Percentiles rank a stretch among this genome's conserved stretches.
Evolutionary conservation across 2,329 filamentous ascomycete genomes (phyloP).

Genomic region (Pseudogymnoascus sp.): DNA sequence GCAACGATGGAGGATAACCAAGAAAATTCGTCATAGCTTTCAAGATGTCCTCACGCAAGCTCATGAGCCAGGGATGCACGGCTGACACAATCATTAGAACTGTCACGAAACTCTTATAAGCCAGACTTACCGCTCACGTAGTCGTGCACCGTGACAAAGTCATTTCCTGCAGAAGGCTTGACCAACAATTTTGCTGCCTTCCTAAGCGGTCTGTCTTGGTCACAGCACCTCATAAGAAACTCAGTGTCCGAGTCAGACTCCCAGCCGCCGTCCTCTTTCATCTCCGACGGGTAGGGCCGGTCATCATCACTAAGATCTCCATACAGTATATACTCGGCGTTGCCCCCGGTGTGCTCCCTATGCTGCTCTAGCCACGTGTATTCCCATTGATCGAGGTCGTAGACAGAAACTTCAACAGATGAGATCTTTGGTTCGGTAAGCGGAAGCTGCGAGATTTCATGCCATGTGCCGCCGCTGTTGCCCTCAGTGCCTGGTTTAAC

Average conservation of each 20-base stretch:
- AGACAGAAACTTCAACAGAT: conserved; percentile 19
- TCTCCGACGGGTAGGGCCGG: conserved; percentile 15
- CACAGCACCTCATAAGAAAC: conserved; percentile 15
- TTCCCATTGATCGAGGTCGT: conserved; percentile 22
- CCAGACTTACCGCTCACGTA: conserved; percentile 18
- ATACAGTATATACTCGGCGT: conserved; percentile 17
- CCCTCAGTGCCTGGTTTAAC: conserved; percentile 16
- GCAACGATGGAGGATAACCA: not conserved
- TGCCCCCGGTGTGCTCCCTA: conserved; percentile 13
- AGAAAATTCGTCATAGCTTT: conserved; percentile 13
- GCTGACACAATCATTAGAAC: conserved; percentile 11
- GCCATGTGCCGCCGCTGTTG: conserved; percentile 18
- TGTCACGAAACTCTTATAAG: not conserved
- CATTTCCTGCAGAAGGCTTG: conserved; percentile 17
- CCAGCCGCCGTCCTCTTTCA: conserved; percentile 20
- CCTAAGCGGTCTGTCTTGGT: conserved; percentile 10
- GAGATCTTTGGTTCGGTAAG: conserved; percentile 26
- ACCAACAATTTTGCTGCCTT: conserved; percentile 16
- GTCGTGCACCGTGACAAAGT: conserved; percentile 24
- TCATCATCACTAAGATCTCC: conserved; percentile 17
- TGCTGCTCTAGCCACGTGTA: conserved; percentile 17
- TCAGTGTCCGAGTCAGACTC: conserved; percentile 21
- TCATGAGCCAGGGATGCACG: conserved; percentile 24
- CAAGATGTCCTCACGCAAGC: conserved; percentile 18
- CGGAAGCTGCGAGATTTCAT: conserved; percentile 22